A percentile compares a stretch with the other conserved stretches of the same genome.
phyloP scores from a whole-genome alignment of 73 alveolate genomes.

The Blepharisma stoltei region DNA sequence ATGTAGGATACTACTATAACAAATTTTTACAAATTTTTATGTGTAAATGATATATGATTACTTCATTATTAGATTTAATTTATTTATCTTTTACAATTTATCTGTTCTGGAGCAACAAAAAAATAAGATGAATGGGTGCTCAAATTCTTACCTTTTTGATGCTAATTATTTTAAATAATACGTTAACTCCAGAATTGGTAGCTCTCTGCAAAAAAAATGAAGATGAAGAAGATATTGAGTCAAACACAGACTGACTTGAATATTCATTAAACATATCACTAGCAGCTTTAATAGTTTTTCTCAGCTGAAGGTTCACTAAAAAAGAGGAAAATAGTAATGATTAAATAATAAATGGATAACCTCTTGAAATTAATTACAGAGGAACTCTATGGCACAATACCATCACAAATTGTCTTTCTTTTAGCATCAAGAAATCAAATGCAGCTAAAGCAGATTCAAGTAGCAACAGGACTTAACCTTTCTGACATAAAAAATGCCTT shows the following conservation, averaged over 20 bases:
- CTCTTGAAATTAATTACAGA: neutral
- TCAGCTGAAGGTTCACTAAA: no score
- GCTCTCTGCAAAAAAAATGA: no score
- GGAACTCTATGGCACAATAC: neutral
- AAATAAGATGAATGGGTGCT: no score
- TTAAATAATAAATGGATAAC: neutral
- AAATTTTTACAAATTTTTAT: neutral
- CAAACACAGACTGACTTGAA: no score
- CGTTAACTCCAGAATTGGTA: no score
- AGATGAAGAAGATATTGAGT: no score
- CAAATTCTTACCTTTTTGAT: no score
- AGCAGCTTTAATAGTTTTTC: no score
- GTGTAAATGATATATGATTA: neutral
- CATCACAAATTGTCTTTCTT: neutral
- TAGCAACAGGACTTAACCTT: neutral
- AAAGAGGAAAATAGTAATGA: no score
- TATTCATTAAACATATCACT: no score
- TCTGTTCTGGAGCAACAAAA: no score
- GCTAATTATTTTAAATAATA: no score
- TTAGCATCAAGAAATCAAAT: neutral
- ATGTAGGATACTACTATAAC: slow-evolving; percentile 13
- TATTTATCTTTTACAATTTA: neutral
- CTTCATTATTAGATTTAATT: neutral
- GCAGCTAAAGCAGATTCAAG: neutral
- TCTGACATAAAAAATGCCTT: neutral